phyloP scores from a whole-genome alignment of 2,329 filamentous ascomycete species.

The Aspergillus sp. region DNA sequence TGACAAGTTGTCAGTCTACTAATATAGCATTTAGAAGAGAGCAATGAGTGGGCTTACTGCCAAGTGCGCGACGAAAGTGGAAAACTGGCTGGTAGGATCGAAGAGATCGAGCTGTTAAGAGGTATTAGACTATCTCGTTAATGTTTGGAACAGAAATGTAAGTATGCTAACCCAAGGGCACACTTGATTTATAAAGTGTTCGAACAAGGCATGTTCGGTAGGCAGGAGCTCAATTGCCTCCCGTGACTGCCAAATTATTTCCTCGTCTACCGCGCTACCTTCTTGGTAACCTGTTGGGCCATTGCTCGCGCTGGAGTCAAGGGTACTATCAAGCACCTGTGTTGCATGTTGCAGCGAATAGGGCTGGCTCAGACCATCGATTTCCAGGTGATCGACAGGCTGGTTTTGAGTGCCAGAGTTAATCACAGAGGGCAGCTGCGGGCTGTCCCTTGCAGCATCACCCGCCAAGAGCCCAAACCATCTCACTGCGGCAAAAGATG shows the following conservation, averaged over 20 bases:
- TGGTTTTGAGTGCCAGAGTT: constrained; percentile 21
- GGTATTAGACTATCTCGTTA: neutral
- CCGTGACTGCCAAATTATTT: constrained; percentile 12
- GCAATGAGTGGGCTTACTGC: constrained; percentile 34
- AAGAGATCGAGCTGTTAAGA: constrained; percentile 42
- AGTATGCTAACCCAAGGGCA: constrained; percentile 31
- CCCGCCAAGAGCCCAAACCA: constrained; percentile 48
- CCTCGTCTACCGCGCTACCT: neutral
- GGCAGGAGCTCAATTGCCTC: constrained; percentile 12
- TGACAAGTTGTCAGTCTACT: too few species aligned
- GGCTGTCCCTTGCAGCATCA: constrained; percentile 20
- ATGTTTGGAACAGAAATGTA: too few species aligned
- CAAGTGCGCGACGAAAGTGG: constrained; percentile 39
- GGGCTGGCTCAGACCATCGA: neutral
- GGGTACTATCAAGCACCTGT: neutral
- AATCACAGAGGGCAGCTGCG: constrained; percentile 19
- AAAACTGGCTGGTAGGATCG: constrained; percentile 45
- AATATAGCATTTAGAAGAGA: fast-evolving
- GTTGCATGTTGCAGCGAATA: neutral
- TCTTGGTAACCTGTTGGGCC: neutral
- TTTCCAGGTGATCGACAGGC: constrained; percentile 12
- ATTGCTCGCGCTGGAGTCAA: neutral
- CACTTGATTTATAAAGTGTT: constrained; percentile 17
- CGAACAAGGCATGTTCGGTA: constrained; percentile 14
- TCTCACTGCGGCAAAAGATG: constrained; percentile 46